Conservation (phyloP, 345 rosid species). For the Gossypium raimondii region DNA sequence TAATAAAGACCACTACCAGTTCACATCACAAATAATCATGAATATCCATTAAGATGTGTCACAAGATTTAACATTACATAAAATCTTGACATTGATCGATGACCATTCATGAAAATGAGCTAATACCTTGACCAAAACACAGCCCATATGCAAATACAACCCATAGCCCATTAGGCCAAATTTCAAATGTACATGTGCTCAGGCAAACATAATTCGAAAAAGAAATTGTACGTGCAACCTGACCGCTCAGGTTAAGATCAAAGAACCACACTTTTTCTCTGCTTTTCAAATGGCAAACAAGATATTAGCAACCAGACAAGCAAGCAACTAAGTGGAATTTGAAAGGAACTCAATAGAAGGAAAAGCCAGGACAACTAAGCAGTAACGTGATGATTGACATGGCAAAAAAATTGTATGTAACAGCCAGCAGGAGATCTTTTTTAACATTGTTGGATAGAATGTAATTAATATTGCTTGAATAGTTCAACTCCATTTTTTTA, state of each 20-base stretch:
- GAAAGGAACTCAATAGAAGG: not conserved
- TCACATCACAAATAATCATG: not conserved
- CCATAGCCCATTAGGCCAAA: not conserved
- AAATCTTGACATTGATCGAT: not conserved
- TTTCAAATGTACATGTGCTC: not conserved
- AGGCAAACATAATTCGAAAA: not conserved
- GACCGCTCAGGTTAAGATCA: not conserved
- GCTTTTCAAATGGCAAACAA: not conserved
- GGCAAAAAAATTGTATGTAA: not conserved
- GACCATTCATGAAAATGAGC: not conserved
- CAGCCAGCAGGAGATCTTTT: not conserved
- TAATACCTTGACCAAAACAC: not conserved
- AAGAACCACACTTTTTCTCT: not conserved
- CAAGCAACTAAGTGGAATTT: not conserved
- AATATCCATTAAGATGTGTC: not conserved
- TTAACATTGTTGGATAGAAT: not conserved
- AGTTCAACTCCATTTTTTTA: not conserved
- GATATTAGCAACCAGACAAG: constrained; percentile 1
- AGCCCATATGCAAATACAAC: not conserved
- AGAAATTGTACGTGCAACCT: not conserved
- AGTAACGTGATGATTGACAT: not conserved
- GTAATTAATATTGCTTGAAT: not conserved
- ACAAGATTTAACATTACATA: not conserved
- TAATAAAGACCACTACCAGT: not conserved
- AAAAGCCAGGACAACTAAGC: not conserved